Evolutionary conservation across 2,329 filamentous ascomycete species (phyloP).

Genomic region (Fusarium foetens): DNA sequence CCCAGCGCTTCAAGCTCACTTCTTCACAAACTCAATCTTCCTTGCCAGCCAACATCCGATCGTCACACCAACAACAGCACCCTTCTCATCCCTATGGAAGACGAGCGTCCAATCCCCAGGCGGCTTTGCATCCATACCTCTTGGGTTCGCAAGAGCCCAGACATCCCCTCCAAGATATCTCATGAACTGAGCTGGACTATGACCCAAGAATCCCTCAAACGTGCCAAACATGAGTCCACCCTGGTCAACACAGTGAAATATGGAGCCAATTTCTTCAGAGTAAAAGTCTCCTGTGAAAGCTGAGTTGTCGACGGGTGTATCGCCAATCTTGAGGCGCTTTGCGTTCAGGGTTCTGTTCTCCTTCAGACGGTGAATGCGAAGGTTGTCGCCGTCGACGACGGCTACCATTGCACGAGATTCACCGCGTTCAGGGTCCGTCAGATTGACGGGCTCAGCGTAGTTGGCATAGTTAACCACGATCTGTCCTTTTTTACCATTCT

Average conservation of each 20-base stretch:
- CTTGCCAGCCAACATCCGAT: conserved; percentile 29
- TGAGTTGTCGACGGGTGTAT: background rate
- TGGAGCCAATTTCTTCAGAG: conserved; percentile 23
- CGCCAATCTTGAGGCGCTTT: background rate
- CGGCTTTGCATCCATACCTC: conserved; percentile 33
- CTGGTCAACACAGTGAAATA: conserved; percentile 24
- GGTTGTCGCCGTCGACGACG: background rate
- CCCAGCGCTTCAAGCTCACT: background rate
- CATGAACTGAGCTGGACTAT: conserved; percentile 29
- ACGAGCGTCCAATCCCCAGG: conserved; percentile 33
- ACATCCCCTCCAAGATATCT: conserved; percentile 19
- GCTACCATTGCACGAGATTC: conserved; percentile 21
- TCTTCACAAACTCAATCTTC: conserved; percentile 20
- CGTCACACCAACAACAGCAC: background rate
- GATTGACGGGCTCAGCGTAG: conserved; percentile 21
- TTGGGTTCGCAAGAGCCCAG: conserved; percentile 22
- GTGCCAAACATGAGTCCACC: conserved; percentile 27
- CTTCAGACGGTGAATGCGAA: conserved; percentile 22
- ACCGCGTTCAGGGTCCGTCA: conserved; percentile 17
- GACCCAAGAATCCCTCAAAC: conserved; percentile 24
- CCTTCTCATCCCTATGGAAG: background rate
- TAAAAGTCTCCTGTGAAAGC: conserved; percentile 20
- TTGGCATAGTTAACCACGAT: conserved; percentile 23
- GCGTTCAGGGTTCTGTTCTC: conserved; percentile 23
- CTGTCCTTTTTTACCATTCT: conserved; percentile 8